Base-by-base conservation (phyloP, 2,329 filamentous ascomycete genomes). In the Neoarthrinium moseri region DNA sequence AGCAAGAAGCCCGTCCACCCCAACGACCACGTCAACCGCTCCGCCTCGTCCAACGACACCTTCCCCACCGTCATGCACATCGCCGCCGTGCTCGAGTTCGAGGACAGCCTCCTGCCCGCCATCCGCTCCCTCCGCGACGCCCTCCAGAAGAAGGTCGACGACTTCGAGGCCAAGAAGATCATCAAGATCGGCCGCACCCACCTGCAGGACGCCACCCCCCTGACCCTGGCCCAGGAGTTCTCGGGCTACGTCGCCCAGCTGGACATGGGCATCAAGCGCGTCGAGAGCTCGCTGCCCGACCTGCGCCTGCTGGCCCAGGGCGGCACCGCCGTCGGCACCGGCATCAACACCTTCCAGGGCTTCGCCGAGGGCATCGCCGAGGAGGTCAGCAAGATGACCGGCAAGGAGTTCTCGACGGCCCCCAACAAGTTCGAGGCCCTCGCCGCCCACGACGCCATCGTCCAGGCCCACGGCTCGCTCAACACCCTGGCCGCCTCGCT, bases 61-160 rank as follows among this genome's bases (percentile, higher is more conserved):
- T 99, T 99, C 83, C 94, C 94, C 33, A 97, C 94, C 56, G 94
- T 96, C 67, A 99, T 99, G 94, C 94, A 97, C 79, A 96, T 99
- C 66, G 92, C 94, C 50, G 92, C 92, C 53, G 91, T 97, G 39
- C 81, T 97, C 50, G 94, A 97, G 70, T 80, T 96, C 50, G 91
- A 96, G 74, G 80, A 86, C 64, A 81, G 86, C 59, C 84, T 99
- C 36, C 73, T 97, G 15, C 94, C 94, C 30, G 80, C 90, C 39
- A 78, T 97, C 52, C 84, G 78, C 70, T 90, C 83, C 70, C 82
- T 99, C 46, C 87, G 91, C 53, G 78, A 86, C 52, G 90, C 90
- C 40, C 78, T 99, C 51, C 86, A 96, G 75, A 80, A 81, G 68
- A 97, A 97, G 82, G 84, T 89, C 33, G 84, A 95, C 61, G 82